Evolutionary conservation across 202 grass and related monocot genomes (phyloP).

Genomic region (Zizania palustris): DNA sequence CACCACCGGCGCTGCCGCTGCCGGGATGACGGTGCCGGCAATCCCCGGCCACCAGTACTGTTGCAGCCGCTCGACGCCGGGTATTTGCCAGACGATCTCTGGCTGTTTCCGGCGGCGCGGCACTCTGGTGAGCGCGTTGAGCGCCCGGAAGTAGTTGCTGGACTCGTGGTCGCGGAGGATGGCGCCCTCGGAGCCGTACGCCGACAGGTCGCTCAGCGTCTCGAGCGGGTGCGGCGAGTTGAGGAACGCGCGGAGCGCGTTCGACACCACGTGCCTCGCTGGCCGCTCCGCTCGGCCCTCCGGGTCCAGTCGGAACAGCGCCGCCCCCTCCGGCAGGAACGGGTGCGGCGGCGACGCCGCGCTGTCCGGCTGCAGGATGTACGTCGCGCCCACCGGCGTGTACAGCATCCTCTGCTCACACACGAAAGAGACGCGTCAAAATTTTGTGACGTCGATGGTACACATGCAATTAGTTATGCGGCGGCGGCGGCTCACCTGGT

Average conservation of each 20-base stretch:
- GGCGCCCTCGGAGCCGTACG: constrained; percentile 76
- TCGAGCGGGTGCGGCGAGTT: constrained; percentile 97
- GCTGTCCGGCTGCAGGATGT: constrained; percentile 86
- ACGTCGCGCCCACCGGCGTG: constrained; percentile 76
- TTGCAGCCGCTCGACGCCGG: constrained; percentile 63
- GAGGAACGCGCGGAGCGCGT: constrained; percentile 79
- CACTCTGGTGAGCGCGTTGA: constrained; percentile 60
- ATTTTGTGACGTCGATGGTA: neutral
- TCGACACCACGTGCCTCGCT: constrained; percentile 50
- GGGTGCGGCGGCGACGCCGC: constrained; percentile 71
- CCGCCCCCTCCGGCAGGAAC: constrained; percentile 72
- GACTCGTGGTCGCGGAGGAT: constrained; percentile 97
- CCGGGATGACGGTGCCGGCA: constrained; percentile 48
- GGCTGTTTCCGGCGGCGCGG: constrained; percentile 53
- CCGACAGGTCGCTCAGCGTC: constrained; percentile 83
- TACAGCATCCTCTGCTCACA: constrained; percentile 66
- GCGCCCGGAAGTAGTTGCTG: constrained; percentile 85
- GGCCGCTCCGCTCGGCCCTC: neutral
- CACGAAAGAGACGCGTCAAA: neutral
- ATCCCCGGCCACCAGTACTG: constrained; percentile 79
- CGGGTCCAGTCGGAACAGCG: constrained; percentile 70
- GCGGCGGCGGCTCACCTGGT: constrained; percentile 39
- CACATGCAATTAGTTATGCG: neutral
- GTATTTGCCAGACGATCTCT: constrained; percentile 53
- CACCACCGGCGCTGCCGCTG: neutral